These are phyloP conservation scores for Monosporascus sp. DNA, from an alignment of 2,329 filamentous ascomycete species.

Conservation along the genomic window DNA sequence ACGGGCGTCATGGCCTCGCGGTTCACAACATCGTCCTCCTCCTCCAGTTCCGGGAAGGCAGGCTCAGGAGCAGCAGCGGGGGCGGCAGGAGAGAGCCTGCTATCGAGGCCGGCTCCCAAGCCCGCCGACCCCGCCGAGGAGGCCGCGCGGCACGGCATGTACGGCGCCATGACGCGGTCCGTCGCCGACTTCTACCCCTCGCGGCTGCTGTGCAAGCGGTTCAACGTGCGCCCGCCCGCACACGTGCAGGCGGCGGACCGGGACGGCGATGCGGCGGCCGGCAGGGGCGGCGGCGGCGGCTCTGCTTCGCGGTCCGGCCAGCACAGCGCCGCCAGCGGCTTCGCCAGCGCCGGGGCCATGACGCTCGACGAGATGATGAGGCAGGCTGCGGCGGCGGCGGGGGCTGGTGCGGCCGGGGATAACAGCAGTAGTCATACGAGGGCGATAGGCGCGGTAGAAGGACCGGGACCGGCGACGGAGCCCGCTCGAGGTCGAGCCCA, in stretches of 20 bases:
- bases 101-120: constrained; percentile 41
- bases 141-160: constrained; percentile 88
- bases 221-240: constrained; percentile 75
- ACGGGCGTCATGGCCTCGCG: constrained; percentile 88
- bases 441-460: background rate
- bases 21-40: constrained; percentile 63
- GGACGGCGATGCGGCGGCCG: constrained; percentile 16
- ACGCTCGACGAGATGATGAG: constrained; percentile 27
- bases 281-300: constrained; percentile 16
- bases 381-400: constrained; percentile 17
- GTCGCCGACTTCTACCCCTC: constrained; percentile 71
- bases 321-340: constrained; percentile 4
- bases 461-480: constrained; percentile 1
- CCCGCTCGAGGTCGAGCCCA: no score
- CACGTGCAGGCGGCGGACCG: constrained; percentile 56
- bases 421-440: background rate
- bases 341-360: constrained; percentile 14
- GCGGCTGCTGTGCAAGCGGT: constrained; percentile 85
- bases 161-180: constrained; percentile 77
- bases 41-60: constrained; percentile 28
- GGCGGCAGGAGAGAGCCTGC: constrained; percentile 14
- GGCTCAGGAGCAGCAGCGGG: constrained; percentile 3
- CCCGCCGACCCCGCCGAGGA: constrained; percentile 73
- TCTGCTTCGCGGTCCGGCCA: constrained; percentile 6
- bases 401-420: background rate